These are phyloP conservation scores for Penicillium sp. DNA, from an alignment of 2,329 filamentous ascomycete species.

Conservation along the genomic window DNA sequence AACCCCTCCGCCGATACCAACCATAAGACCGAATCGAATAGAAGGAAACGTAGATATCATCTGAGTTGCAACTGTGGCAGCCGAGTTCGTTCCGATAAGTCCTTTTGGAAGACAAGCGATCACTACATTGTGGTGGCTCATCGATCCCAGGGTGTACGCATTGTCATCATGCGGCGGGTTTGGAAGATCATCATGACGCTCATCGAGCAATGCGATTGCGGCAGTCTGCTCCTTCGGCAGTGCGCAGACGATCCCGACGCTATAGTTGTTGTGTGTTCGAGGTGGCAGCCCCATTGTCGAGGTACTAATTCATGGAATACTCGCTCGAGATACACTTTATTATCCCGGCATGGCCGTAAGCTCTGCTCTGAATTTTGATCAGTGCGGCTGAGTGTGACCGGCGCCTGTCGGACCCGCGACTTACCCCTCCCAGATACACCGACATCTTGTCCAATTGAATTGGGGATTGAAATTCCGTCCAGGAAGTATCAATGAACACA, in stretches of 20 bases:
- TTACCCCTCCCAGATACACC: no score
- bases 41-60: conserved; percentile 27
- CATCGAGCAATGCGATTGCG: conserved; percentile 28
- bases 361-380: no score
- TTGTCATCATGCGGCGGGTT: conserved; percentile 21
- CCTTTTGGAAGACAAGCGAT: conserved; percentile 24
- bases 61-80: conserved; percentile 20
- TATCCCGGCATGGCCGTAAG: no score
- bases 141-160: conserved; percentile 26
- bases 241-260: conserved; percentile 28
- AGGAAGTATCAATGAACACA: no score
- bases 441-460: no score
- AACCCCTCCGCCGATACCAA: conserved; percentile 28
- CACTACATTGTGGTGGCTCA: conserved; percentile 29
- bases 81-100: conserved; percentile 20
- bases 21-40: conserved; percentile 26
- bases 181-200: conserved; percentile 17
- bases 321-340: no score
- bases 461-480: no score
- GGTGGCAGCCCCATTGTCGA: no score
- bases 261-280: conserved; percentile 22
- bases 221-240: conserved; percentile 29
- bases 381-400: no score
- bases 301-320: no score
- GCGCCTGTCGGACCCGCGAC: no score